These are phyloP conservation scores for Erigeron canadensis DNA, from an alignment of 129 eudicot genomes.

Conservation along the genomic window DNA sequence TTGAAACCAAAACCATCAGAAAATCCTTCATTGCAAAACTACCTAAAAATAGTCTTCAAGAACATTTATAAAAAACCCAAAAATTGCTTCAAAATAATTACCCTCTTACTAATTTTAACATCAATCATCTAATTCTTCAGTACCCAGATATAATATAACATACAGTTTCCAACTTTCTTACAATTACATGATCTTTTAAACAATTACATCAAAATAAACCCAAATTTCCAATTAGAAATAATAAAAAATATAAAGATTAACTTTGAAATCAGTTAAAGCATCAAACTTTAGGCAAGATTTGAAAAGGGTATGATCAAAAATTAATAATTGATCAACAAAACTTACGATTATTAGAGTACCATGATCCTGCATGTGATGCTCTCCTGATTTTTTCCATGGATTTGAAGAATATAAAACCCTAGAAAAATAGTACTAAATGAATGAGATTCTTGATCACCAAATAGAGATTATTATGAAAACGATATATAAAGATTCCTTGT, in stretches of 20 bases:
- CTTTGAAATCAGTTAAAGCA: conserved; percentile 2
- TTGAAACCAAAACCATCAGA: no score
- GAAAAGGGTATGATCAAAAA: neutral
- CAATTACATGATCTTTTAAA: neutral
- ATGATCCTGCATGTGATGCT: conserved; percentile 96
- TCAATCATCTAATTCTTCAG: neutral
- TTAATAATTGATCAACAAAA: neutral
- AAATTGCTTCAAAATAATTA: neutral
- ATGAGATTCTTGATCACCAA: conserved; percentile 2
- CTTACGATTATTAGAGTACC: conserved; percentile 92
- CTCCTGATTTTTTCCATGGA: conserved; percentile 65
- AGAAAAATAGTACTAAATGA: neutral
- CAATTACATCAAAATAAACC: neutral
- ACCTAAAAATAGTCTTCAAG: no score
- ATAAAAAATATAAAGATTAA: neutral
- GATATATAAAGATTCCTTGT: no score
- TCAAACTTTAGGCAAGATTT: neutral
- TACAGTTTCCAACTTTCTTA: neutral
- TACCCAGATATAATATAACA: conserved; percentile 2
- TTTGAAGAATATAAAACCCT: conserved; percentile 24
- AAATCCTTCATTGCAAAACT: no score
- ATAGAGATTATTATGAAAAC: no score
- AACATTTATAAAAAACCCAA: neutral
- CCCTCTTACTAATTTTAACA: neutral
- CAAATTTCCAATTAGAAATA: neutral